A percentile compares a stretch with the other conserved stretches of the same genome.
Conservation (phyloP, 257 asterid species). For the Gardenia jasminoides region DNA sequence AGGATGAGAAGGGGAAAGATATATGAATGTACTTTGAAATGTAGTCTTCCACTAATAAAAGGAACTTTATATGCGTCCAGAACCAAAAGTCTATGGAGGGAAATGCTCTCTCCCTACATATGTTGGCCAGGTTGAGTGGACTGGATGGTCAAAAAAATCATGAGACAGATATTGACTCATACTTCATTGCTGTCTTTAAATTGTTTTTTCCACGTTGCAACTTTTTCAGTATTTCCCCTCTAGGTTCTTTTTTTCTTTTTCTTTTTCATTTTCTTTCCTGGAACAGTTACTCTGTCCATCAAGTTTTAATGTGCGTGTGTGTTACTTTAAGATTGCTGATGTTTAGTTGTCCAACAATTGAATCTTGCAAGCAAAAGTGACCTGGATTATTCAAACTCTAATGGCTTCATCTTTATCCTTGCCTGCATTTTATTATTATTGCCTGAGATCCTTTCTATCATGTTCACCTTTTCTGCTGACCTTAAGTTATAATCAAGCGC, state of each 20-base stretch:
- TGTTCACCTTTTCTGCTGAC: not conserved
- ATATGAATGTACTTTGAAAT: conserved; percentile 59
- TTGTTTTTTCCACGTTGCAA: conserved; percentile 36
- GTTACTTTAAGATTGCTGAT: conserved; percentile 9
- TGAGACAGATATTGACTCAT: conserved; percentile 60
- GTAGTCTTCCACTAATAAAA: conserved; percentile 62
- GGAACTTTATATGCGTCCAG: conserved; percentile 47
- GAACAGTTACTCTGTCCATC: not conserved
- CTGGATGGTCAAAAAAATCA: conserved; percentile 60
- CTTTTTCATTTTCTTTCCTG: not conserved
- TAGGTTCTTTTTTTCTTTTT: conserved; percentile 10
- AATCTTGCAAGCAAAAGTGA: conserved; percentile 15
- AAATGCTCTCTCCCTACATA: conserved; percentile 40
- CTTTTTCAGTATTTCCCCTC: conserved; percentile 24
- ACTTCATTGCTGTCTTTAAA: conserved; percentile 68
- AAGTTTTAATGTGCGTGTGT: not conserved
- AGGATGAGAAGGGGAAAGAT: conserved; percentile 40
- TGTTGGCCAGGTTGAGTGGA: conserved; percentile 61
- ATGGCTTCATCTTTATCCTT: conserved; percentile 25
- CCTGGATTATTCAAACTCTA: conserved; percentile 20
- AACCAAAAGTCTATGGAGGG: conserved; percentile 40
- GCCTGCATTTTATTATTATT: not conserved
- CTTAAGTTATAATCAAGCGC: not conserved
- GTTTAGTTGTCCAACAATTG: conserved; percentile 15
- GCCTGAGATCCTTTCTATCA: not conserved